Conservation (phyloP, 192 early-diverging fungal genomes). For the Entophlyctis luteolus region DNA sequence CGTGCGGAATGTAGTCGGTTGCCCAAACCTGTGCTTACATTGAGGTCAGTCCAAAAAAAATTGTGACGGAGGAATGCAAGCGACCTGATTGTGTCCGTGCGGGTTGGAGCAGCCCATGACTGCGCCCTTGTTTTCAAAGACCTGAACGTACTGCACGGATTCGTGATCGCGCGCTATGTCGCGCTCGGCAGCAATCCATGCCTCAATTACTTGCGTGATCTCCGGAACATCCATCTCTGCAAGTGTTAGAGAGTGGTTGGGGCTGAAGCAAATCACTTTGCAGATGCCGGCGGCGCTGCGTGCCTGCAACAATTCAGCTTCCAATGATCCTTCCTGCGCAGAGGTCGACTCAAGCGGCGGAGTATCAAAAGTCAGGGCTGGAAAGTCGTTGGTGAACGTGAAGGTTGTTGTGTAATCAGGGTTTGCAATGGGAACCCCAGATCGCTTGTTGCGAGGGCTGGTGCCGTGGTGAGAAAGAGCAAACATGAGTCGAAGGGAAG, state of each 20-base stretch:
- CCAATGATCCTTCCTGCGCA: neutral
- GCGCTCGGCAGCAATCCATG: slow-evolving; percentile 68
- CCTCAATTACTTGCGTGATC: slow-evolving; percentile 64
- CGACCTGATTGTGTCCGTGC: slow-evolving; percentile 86
- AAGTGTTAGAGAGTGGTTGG: slow-evolving; percentile 81
- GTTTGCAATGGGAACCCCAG: slow-evolving; percentile 61
- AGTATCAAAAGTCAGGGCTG: slow-evolving; percentile 60
- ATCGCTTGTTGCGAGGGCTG: slow-evolving; percentile 84
- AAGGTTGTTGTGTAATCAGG: slow-evolving; percentile 75
- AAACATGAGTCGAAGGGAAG: neutral
- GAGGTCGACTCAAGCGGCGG: neutral
- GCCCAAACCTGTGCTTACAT: slow-evolving; percentile 69
- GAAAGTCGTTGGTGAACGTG: slow-evolving; percentile 91
- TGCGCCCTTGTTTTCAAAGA: slow-evolving; percentile 98
- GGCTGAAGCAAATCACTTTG: slow-evolving; percentile 91
- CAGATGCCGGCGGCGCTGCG: slow-evolving; percentile 65
- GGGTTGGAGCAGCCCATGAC: slow-evolving; percentile 97
- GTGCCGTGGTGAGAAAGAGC: slow-evolving; percentile 24
- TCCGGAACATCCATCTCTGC: slow-evolving; percentile 73
- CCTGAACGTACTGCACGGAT: slow-evolving; percentile 75
- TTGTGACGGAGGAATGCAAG: neutral
- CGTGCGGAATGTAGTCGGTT: slow-evolving; percentile 76
- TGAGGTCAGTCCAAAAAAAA: neutral
- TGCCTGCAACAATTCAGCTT: slow-evolving; percentile 27
- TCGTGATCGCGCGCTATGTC: slow-evolving; percentile 40